phyloP scores from a whole-genome alignment of 106 monocot species.

The Acorus calamus region DNA sequence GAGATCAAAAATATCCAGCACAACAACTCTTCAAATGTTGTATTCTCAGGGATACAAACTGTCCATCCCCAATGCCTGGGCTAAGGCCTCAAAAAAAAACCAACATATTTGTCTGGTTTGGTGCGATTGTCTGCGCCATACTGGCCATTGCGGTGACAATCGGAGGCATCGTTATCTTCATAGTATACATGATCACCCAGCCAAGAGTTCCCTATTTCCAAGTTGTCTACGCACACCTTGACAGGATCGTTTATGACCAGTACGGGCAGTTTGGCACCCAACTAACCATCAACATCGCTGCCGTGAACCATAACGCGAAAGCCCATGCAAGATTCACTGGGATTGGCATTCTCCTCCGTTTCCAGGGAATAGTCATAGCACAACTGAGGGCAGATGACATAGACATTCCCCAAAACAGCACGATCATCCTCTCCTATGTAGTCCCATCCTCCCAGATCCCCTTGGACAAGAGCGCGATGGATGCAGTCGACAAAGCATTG shows the following conservation, averaged over 20 bases:
- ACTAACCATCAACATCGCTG: constrained; percentile 29
- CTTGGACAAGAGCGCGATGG: constrained; percentile 35
- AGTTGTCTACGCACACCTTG: constrained; percentile 32
- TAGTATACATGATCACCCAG: constrained; percentile 56
- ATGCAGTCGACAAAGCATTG: constrained; percentile 43
- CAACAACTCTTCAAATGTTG: background rate
- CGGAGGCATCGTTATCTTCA: constrained; percentile 36
- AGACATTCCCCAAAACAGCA: constrained; percentile 40
- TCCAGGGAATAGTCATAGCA: constrained; percentile 36
- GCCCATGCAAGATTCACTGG: constrained; percentile 41
- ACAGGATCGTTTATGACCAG: constrained; percentile 52
- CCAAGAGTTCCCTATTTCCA: constrained; percentile 55
- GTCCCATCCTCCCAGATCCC: constrained; percentile 36
- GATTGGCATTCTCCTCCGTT: constrained; percentile 20
- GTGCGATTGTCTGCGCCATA: constrained; percentile 50
- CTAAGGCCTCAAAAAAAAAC: constrained; percentile 11
- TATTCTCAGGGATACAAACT: background rate
- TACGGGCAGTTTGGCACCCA: constrained; percentile 31
- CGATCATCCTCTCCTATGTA: constrained; percentile 34
- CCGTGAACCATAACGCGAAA: constrained; percentile 50
- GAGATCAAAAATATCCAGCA: constrained; percentile 2
- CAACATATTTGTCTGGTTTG: constrained; percentile 37
- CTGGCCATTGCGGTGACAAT: constrained; percentile 51
- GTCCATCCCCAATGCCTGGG: constrained; percentile 1
- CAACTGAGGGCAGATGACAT: constrained; percentile 38